A percentile compares a stretch with the other conserved stretches of the same genome.
Evolutionary conservation across 805 yeast genomes (phyloP).

Genomic region (Starmerella powellii): DNA sequence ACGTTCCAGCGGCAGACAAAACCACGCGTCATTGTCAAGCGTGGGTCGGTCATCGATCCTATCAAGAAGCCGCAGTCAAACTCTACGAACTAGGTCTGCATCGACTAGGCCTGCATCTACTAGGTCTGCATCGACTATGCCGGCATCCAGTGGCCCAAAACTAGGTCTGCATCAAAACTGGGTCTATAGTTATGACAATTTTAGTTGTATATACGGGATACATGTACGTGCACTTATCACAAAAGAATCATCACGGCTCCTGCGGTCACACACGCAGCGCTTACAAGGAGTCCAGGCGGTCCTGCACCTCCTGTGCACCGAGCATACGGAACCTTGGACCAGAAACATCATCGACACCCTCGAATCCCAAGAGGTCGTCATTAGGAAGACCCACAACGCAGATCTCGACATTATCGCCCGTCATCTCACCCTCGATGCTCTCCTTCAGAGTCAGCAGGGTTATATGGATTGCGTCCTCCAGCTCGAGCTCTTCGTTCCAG

Average conservation of each 20-base stretch:
- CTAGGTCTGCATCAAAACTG: too few species aligned
- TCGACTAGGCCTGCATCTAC: too few species aligned
- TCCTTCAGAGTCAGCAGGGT: slow-evolving; percentile 90
- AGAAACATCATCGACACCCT: slow-evolving; percentile 59
- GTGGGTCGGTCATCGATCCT: slow-evolving; percentile 86
- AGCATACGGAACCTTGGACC: slow-evolving; percentile 89
- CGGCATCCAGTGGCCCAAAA: too few species aligned
- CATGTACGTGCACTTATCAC: too few species aligned
- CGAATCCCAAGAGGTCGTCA: slow-evolving; percentile 68
- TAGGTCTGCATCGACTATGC: too few species aligned
- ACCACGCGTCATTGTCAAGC: slow-evolving; percentile 77
- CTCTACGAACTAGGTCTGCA: too few species aligned
- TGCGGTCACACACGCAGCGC: too few species aligned
- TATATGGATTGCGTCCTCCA: slow-evolving; percentile 96
- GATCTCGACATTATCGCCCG: slow-evolving; percentile 90
- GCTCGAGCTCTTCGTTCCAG: slow-evolving; percentile 93
- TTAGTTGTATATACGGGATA: too few species aligned
- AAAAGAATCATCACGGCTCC: too few species aligned
- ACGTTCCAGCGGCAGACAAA: slow-evolving; percentile 79
- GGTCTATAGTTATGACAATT: too few species aligned
- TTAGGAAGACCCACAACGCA: slow-evolving; percentile 76
- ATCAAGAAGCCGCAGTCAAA: slow-evolving; percentile 37
- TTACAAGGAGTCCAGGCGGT: slow-evolving; percentile 81
- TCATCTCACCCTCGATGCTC: slow-evolving; percentile 95
- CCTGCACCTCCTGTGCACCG: slow-evolving; percentile 84